Conservation (phyloP, 257 asterid genomes). For the Petrea volubilis region DNA sequence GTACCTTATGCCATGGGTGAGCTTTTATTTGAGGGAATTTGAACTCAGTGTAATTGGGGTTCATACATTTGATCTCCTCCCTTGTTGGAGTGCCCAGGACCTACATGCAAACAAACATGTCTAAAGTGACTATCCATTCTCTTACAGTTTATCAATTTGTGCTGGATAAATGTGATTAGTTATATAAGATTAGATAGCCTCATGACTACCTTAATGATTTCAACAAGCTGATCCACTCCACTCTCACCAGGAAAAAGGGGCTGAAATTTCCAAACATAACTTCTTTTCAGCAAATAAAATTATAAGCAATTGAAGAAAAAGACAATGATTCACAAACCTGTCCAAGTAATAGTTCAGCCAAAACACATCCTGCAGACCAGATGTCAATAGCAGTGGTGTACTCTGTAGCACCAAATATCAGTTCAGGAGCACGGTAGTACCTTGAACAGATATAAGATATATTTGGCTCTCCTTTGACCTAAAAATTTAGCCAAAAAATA, state of each 20-base stretch:
- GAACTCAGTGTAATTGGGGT: slow-evolving; percentile 76
- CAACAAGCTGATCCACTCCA: slow-evolving; percentile 66
- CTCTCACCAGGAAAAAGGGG: slow-evolving; percentile 67
- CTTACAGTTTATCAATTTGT: neutral
- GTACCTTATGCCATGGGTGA: slow-evolving; percentile 86
- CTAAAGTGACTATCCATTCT: neutral
- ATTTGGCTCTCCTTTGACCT: slow-evolving; percentile 70
- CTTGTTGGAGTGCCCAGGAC: slow-evolving; percentile 81
- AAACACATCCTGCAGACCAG: slow-evolving; percentile 67
- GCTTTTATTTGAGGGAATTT: slow-evolving; percentile 78
- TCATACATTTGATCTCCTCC: slow-evolving; percentile 84
- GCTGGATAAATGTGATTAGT: neutral
- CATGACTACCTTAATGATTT: slow-evolving; percentile 53
- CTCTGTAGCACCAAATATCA: slow-evolving; percentile 64
- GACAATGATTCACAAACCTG: slow-evolving; percentile 39
- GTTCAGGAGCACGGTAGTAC: slow-evolving; percentile 64
- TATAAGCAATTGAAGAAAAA: neutral
- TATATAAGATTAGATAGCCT: neutral
- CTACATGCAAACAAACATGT: slow-evolving; percentile 32
- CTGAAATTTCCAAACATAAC: slow-evolving; percentile 32
- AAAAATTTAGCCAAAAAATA: slow-evolving; percentile 13
- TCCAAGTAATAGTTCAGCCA: slow-evolving; percentile 60
- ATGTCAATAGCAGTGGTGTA: slow-evolving; percentile 62
- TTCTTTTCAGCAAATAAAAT: slow-evolving; percentile 13
- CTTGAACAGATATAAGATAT: slow-evolving; percentile 64